Conservation (phyloP, 2,329 filamentous ascomycete species). For the Talaromyces verruculosus region DNA sequence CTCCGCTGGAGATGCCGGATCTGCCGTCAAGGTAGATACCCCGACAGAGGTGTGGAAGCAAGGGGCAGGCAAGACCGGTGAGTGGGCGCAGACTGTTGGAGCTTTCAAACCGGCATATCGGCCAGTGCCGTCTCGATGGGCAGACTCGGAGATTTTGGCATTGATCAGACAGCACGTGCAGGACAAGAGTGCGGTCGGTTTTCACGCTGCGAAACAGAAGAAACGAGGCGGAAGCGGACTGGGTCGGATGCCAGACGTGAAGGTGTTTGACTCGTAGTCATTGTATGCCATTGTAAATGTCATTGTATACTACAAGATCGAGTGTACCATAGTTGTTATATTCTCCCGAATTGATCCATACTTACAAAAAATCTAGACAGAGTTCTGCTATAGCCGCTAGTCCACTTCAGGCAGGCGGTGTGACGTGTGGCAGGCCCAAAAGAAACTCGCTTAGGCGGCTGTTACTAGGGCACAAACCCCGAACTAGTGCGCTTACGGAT, state of each 20-base stretch:
- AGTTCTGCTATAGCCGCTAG: neutral
- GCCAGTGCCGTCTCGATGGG: conserved; percentile 84
- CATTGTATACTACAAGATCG: neutral
- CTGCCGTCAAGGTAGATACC: conserved; percentile 35
- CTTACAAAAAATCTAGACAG: neutral
- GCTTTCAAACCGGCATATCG: conserved; percentile 92
- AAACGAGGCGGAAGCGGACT: conserved; percentile 41
- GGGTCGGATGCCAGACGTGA: conserved; percentile 51
- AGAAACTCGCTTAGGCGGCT: conserved; percentile 23
- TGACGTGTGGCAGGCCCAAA: neutral
- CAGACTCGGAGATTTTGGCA: conserved; percentile 72
- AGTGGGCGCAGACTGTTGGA: conserved; percentile 96
- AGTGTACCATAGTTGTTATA: neutral
- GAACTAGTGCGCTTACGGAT: conserved; percentile 43
- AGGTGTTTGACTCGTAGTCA: conserved; percentile 38
- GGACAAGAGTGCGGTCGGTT: conserved; percentile 59
- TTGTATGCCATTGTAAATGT: neutral
- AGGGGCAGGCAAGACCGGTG: conserved; percentile 61
- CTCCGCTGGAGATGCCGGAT: conserved; percentile 25
- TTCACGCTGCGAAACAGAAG: conserved; percentile 41
- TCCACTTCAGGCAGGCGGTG: conserved; percentile 13
- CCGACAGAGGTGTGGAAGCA: conserved; percentile 52
- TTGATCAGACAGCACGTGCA: conserved; percentile 80
- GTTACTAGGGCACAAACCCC: conserved; percentile 26
- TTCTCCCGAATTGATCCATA: neutral